These are phyloP conservation scores for Lichtheimia ornata DNA, from an alignment of 371 early-diverging fungal genomes.

Conservation along the genomic window DNA sequence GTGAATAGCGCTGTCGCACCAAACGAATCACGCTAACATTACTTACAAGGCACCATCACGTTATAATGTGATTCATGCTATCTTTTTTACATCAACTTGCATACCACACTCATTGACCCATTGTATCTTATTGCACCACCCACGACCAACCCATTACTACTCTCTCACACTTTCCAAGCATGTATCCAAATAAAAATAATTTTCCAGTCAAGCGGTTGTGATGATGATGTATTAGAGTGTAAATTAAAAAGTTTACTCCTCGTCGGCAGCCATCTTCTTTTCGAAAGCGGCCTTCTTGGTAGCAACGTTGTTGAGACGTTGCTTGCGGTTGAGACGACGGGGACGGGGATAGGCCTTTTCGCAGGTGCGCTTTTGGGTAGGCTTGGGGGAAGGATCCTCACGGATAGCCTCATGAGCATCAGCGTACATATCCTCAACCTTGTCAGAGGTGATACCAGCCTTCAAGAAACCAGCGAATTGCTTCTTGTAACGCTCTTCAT, in stretches of 20 bases:
- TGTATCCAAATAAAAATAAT: neutral
- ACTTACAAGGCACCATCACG: too few species aligned
- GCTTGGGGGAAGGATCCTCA: conserved; percentile 78
- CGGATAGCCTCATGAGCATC: conserved; percentile 95
- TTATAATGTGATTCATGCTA: too few species aligned
- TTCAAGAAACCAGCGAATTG: conserved; percentile 97
- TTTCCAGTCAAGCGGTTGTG: neutral
- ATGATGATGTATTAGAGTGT: conserved; percentile 3
- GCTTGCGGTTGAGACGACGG: conserved; percentile 83
- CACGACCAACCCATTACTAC: too few species aligned
- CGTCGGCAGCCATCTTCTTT: conserved; percentile 24
- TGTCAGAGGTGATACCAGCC: conserved; percentile 89
- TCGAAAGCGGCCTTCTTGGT: conserved; percentile 90
- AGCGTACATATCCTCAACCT: conserved; percentile 95
- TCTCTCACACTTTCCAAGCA: too few species aligned
- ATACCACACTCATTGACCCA: too few species aligned
- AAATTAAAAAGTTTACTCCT: neutral
- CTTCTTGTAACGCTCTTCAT: conserved; percentile 96
- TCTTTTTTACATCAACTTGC: too few species aligned
- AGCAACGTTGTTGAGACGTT: conserved; percentile 85
- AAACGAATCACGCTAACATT: too few species aligned
- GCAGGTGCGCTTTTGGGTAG: conserved; percentile 67
- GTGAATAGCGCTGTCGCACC: too few species aligned
- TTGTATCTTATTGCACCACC: too few species aligned
- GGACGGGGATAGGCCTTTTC: conserved; percentile 59